A percentile compares a stretch with the other conserved stretches of the same genome.
phyloP scores from a whole-genome alignment of 495 filamentous ascomycete genomes.

The Elasticomyces elasticus region DNA sequence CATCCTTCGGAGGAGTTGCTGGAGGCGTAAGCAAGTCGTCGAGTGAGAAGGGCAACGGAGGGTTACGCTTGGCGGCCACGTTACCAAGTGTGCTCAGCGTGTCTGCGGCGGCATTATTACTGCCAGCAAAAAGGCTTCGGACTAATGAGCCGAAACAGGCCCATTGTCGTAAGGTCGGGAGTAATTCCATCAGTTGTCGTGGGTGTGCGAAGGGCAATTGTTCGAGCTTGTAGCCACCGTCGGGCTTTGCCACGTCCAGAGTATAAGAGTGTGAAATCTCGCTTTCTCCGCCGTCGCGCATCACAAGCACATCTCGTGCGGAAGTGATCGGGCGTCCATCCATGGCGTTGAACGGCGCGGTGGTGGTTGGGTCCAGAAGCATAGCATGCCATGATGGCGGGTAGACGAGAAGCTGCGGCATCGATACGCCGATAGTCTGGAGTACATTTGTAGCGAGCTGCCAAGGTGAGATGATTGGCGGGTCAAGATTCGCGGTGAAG shows the following conservation, averaged over 20 bases:
- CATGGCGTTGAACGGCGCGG: slow-evolving; percentile 20
- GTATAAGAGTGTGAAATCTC: slow-evolving; percentile 53
- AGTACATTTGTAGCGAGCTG: slow-evolving; percentile 58
- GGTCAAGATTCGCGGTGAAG: slow-evolving; percentile 77
- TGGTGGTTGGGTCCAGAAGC: background rate
- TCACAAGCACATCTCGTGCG: slow-evolving; percentile 26
- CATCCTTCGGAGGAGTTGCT: background rate
- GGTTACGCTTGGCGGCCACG: background rate
- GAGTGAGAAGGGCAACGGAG: slow-evolving; percentile 12
- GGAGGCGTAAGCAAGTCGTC: slow-evolving; percentile 6
- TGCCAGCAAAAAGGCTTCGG: slow-evolving; percentile 13
- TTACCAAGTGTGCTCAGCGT: background rate
- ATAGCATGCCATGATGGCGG: slow-evolving; percentile 11
- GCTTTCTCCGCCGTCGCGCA: slow-evolving; percentile 31
- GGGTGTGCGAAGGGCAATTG: slow-evolving; percentile 81
- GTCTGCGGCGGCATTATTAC: slow-evolving; percentile 1
- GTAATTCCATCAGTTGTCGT: slow-evolving; percentile 64
- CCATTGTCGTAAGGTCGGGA: slow-evolving; percentile 44
- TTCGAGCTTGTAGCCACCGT: slow-evolving; percentile 56
- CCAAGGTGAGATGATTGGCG: slow-evolving; percentile 66
- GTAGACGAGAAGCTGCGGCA: slow-evolving; percentile 27
- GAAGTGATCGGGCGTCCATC: slow-evolving; percentile 10
- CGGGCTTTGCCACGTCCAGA: slow-evolving; percentile 45
- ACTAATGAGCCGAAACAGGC: slow-evolving; percentile 28
- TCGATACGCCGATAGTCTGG: slow-evolving; percentile 46